Conservation (phyloP, 78 protist genomes). For the Bigelowiella natans region DNA sequence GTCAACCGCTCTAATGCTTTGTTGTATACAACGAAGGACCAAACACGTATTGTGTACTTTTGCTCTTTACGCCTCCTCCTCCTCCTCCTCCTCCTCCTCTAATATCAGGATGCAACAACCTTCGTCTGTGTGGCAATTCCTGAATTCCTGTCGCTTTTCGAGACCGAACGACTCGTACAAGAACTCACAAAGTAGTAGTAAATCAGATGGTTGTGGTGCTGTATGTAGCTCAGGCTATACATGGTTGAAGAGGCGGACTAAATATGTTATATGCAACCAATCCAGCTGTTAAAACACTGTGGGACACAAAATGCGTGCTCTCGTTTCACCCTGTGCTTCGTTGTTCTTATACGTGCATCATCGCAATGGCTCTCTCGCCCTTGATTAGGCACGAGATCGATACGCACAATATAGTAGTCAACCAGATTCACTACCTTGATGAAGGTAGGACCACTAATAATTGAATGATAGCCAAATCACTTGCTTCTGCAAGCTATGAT, state of each 20-base stretch:
- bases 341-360: neutral
- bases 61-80: too few species aligned
- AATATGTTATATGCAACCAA: neutral
- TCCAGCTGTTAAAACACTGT: too few species aligned
- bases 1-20: too few species aligned
- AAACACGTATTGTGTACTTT: too few species aligned
- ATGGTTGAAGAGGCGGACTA: neutral
- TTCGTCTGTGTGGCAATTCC: conserved; percentile 96
- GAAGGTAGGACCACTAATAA: too few species aligned
- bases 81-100: too few species aligned
- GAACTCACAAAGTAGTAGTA: conserved; percentile 61
- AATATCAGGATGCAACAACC: conserved; percentile 62
- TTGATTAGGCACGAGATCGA: conserved; percentile 77
- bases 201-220: too few species aligned
- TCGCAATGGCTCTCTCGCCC: conserved; percentile 36
- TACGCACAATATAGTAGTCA: conserved; percentile 75
- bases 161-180: conserved; percentile 96
- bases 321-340: neutral
- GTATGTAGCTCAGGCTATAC: neutral
- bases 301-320: neutral
- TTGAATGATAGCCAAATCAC: too few species aligned
- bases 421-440: conserved; percentile 60
- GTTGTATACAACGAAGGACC: too few species aligned
- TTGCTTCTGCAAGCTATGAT: too few species aligned
- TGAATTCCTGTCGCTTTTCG: conserved; percentile 93